phyloP scores from a whole-genome alignment of 352 stramenopile species.

The Phytophthora foliorum region DNA sequence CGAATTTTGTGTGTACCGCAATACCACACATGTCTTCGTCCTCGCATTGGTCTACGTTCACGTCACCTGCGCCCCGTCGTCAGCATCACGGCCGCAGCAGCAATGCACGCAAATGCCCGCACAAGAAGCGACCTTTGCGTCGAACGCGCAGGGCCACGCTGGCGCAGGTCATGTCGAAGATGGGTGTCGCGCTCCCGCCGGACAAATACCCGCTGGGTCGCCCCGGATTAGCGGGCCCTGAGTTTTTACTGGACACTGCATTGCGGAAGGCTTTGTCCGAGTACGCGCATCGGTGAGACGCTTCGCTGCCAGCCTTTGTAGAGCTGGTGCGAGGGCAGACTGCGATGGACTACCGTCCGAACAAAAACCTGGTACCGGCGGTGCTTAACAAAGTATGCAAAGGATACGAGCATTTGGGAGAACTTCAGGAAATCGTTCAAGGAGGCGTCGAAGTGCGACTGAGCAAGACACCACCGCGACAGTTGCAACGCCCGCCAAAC shows the following conservation, averaged over 20 bases:
- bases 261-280: constrained; percentile 15
- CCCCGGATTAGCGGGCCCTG: not conserved
- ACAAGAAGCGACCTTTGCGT: no score
- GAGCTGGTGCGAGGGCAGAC: constrained; percentile 23
- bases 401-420: constrained; percentile 11
- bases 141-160: no score
- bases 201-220: no score
- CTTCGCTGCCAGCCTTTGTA: constrained; percentile 9
- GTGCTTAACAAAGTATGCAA: constrained; percentile 11
- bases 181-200: no score
- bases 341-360: constrained; percentile 10
- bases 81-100: no score
- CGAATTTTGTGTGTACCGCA: no score
- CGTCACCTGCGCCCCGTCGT: no score
- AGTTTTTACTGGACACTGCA: constrained; percentile 15
- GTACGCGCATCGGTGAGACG: not conserved
- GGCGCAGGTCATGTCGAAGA: no score
- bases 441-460: constrained; percentile 14
- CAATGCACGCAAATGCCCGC: no score
- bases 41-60: no score
- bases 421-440: constrained; percentile 2
- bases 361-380: constrained; percentile 19
- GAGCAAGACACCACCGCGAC: constrained; percentile 28
- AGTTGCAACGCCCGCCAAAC: no score
- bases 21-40: no score